Evolutionary conservation across 306 rosid species (phyloP).

Genomic region (Canavalia ensiformis): DNA sequence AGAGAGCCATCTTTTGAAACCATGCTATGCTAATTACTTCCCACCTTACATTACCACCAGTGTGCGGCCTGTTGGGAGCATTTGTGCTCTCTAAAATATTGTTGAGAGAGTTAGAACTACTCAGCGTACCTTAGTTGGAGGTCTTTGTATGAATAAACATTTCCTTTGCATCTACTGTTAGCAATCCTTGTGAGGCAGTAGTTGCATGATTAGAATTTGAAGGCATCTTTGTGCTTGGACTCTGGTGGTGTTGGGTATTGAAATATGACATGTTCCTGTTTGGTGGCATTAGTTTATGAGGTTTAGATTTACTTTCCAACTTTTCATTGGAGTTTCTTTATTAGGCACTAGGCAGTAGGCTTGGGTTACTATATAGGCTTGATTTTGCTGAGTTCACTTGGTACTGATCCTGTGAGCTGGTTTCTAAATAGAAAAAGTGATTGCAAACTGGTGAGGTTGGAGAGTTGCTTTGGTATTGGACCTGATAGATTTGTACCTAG

Average conservation of each 20-base stretch:
- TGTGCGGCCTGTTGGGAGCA: conserved; percentile 75
- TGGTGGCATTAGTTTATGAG: conserved; percentile 43
- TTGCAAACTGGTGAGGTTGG: no score
- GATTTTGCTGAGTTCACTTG: no score
- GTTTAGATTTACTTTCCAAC: conserved; percentile 33
- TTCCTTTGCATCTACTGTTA: conserved; percentile 37
- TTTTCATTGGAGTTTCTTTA: neutral
- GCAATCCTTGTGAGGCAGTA: conserved; percentile 25
- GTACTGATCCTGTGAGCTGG: no score
- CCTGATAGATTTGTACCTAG: no score
- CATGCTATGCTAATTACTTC: conserved; percentile 65
- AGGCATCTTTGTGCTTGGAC: conserved; percentile 52
- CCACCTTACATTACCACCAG: conserved; percentile 91
- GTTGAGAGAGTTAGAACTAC: conserved; percentile 61
- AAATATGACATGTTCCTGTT: conserved; percentile 49
- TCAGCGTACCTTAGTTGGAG: conserved; percentile 47
- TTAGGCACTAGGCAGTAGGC: no score
- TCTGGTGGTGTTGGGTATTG: conserved; percentile 20
- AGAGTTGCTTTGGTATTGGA: no score
- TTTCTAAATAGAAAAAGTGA: no score
- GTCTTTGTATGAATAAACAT: conserved; percentile 49
- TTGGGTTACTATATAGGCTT: no score
- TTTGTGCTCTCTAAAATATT: conserved; percentile 78
- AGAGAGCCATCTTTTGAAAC: conserved; percentile 60
- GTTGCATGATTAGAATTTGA: conserved; percentile 49